Evolutionary conservation across 768 basidiomycete genomes (phyloP).

Genomic region (Trametes elegans): DNA sequence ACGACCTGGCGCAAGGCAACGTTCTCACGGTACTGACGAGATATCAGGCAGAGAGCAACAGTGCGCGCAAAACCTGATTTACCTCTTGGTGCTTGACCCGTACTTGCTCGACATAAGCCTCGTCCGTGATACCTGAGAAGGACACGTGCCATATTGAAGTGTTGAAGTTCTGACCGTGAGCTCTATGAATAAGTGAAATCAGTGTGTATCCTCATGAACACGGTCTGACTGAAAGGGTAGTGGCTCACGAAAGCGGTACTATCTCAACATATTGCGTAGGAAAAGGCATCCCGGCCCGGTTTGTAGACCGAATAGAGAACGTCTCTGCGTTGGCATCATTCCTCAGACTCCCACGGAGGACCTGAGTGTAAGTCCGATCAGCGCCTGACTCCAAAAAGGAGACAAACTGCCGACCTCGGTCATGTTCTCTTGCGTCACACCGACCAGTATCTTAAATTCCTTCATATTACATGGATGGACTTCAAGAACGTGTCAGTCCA

Average conservation of each 20-base stretch:
- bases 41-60: background rate
- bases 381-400: too few species aligned
- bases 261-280: constrained; percentile 74
- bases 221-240: background rate
- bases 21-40: constrained; percentile 60
- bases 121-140: constrained; percentile 57
- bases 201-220: background rate
- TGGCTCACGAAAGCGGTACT: constrained; percentile 68
- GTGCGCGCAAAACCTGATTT: constrained; percentile 13
- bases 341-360: constrained; percentile 60
- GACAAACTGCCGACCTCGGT: constrained; percentile 39
- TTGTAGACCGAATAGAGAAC: constrained; percentile 56
- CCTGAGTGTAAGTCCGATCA: too few species aligned
- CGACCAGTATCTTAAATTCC: constrained; percentile 73
- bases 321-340: constrained; percentile 66
- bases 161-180: constrained; percentile 71
- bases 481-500: constrained; percentile 28
- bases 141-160: constrained; percentile 78
- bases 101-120: constrained; percentile 54
- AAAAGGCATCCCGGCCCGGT: constrained; percentile 53
- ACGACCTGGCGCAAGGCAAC: constrained; percentile 63
- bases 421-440: constrained; percentile 63
- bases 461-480: constrained; percentile 86
- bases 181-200: constrained; percentile 39
- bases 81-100: constrained; percentile 62